Evolutionary conservation across 371 early-diverging fungal species (phyloP).

Genomic region (Mucor mucedo): DNA sequence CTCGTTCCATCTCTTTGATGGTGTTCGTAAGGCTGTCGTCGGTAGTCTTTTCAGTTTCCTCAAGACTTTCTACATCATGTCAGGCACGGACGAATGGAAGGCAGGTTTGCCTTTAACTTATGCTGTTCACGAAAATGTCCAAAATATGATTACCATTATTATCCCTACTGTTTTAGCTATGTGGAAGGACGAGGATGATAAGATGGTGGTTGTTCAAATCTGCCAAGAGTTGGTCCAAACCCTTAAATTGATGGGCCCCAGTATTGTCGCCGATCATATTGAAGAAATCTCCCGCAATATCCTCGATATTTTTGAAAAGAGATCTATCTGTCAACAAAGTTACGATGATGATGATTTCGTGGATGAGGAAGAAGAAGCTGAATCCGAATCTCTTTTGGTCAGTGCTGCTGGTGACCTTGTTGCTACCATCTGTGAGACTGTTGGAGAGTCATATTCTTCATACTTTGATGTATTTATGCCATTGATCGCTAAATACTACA

Average conservation of each 20-base stretch:
- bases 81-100: conserved; percentile 68
- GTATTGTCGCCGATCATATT: conserved; percentile 70
- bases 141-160: conserved; percentile 66
- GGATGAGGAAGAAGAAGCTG: conserved; percentile 86
- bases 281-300: conserved; percentile 64
- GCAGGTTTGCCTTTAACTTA: conserved; percentile 71
- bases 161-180: conserved; percentile 73
- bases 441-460: conserved; percentile 76
- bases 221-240: conserved; percentile 74
- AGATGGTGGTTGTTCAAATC: conserved; percentile 79
- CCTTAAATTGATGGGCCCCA: conserved; percentile 80
- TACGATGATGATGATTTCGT: conserved; percentile 73
- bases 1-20: conserved; percentile 76
- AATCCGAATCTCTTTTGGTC: conserved; percentile 83
- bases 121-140: conserved; percentile 79
- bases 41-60: conserved; percentile 78
- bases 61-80: conserved; percentile 74
- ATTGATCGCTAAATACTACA: conserved; percentile 82
- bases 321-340: conserved; percentile 82
- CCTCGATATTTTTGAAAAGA: conserved; percentile 77
- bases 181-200: conserved; percentile 85
- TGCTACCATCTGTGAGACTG: conserved; percentile 73
- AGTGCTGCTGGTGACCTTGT: conserved; percentile 84
- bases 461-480: conserved; percentile 81
- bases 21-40: conserved; percentile 81